phyloP scores from a whole-genome alignment of 2,329 filamentous ascomycete species.

The Pyrenochaeta sp. region DNA sequence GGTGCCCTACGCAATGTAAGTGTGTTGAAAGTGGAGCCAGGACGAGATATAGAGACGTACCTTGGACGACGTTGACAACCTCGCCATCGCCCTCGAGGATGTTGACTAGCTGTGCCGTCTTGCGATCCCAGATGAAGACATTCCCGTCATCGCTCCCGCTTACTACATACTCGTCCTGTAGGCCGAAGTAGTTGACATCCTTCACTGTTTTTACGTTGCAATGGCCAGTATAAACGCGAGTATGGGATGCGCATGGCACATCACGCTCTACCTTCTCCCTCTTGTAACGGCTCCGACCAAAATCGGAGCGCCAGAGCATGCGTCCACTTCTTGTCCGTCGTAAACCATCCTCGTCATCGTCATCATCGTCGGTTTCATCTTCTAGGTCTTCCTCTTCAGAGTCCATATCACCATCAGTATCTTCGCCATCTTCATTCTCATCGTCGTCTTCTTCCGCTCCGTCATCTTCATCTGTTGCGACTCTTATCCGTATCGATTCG shows the following conservation, averaged over 20 bases:
- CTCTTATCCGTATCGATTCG: neutral
- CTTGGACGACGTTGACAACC: conserved; percentile 74
- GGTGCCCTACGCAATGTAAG: conserved; percentile 60
- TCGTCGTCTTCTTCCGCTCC: conserved; percentile 40
- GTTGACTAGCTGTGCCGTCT: conserved; percentile 68
- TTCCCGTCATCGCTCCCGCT: conserved; percentile 72
- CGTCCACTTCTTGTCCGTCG: conserved; percentile 46
- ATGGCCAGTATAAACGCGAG: conserved; percentile 67
- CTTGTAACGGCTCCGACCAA: conserved; percentile 54
- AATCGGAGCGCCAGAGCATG: conserved; percentile 59
- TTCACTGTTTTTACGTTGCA: conserved; percentile 74
- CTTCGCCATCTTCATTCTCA: conserved; percentile 29
- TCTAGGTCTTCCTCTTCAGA: conserved; percentile 44
- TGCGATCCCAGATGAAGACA: conserved; percentile 74
- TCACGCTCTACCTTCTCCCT: conserved; percentile 63
- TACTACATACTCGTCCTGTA: conserved; percentile 73
- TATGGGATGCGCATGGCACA: conserved; percentile 65
- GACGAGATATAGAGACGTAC: conserved; percentile 39
- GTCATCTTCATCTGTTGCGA: conserved; percentile 10
- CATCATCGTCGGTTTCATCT: conserved; percentile 41
- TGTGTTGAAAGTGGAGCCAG: neutral
- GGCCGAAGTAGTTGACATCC: conserved; percentile 73
- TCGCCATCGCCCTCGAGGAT: conserved; percentile 73
- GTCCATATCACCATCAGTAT: conserved; percentile 37
- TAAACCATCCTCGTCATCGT: conserved; percentile 43